Evolutionary conservation across 352 stramenopile species (phyloP).

Genomic region (Pythium scleroteichum): DNA sequence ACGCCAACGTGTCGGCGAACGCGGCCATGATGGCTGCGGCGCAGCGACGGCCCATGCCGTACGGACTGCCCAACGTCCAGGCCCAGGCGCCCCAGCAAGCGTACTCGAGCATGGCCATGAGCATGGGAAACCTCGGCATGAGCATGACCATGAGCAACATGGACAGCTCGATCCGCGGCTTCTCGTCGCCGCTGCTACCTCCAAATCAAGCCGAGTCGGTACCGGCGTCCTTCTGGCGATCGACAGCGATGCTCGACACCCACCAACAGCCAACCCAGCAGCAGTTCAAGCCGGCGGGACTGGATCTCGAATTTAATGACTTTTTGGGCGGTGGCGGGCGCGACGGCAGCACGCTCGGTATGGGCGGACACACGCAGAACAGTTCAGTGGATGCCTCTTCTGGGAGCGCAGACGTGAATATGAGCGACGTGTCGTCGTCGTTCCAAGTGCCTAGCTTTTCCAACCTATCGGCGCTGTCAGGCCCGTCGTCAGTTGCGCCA

Average conservation of each 20-base stretch:
- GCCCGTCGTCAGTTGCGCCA: slow-evolving; percentile 8
- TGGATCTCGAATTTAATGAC: slow-evolving; percentile 30
- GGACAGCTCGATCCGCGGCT: slow-evolving; percentile 23
- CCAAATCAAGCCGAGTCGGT: slow-evolving; percentile 16
- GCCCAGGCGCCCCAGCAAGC: slow-evolving; percentile 3
- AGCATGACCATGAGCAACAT: slow-evolving; percentile 33
- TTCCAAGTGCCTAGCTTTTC: slow-evolving; percentile 21
- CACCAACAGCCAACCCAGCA: slow-evolving; percentile 18
- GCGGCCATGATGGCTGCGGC: slow-evolving; percentile 2
- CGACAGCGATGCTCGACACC: slow-evolving; percentile 18
- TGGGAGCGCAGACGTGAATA: slow-evolving; percentile 8
- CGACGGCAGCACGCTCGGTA: neutral
- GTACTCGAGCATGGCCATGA: slow-evolving; percentile 19
- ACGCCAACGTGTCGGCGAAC: slow-evolving; percentile 2
- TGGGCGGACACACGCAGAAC: slow-evolving; percentile 1
- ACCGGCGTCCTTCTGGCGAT: slow-evolving; percentile 22
- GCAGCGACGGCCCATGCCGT: slow-evolving; percentile 7
- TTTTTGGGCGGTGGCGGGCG: slow-evolving; percentile 13
- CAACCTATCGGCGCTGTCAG: slow-evolving; percentile 11
- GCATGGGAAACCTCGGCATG: slow-evolving; percentile 23
- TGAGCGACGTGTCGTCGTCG: slow-evolving; percentile 24
- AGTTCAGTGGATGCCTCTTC: neutral
- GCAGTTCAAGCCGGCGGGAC: slow-evolving; percentile 16
- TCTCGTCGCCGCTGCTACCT: slow-evolving; percentile 4
- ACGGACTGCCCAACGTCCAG: slow-evolving; percentile 7